Conservation (phyloP, 768 basidiomycete species). For the Mycena rosella region DNA sequence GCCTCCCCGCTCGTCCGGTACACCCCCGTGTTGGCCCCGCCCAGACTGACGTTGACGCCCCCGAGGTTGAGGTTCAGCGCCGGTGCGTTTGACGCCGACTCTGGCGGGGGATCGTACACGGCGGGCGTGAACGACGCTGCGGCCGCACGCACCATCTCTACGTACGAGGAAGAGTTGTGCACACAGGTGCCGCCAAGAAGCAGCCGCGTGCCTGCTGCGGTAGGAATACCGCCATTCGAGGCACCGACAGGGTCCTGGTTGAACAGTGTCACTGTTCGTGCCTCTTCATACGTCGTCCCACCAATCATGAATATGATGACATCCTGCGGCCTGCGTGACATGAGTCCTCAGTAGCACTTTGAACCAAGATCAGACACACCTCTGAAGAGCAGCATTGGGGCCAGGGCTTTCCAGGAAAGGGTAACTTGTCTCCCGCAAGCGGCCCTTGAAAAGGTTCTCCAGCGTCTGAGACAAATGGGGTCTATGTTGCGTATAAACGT, state of each 20-base stretch:
- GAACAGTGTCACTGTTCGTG: slow-evolving; percentile 83
- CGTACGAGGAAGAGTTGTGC: slow-evolving; percentile 93
- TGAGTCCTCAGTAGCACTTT: slow-evolving; percentile 10
- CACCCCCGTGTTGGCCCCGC: slow-evolving; percentile 88
- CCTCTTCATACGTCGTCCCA: slow-evolving; percentile 97
- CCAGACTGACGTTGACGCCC: slow-evolving; percentile 92
- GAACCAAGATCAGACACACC: slow-evolving; percentile 55
- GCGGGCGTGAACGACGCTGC: slow-evolving; percentile 71
- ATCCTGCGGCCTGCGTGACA: slow-evolving; percentile 82
- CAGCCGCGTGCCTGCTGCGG: slow-evolving; percentile 77
- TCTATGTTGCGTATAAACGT: slow-evolving; percentile 97
- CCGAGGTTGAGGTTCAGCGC: slow-evolving; percentile 93
- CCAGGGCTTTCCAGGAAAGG: slow-evolving; percentile 84
- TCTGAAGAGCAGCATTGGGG: slow-evolving; percentile 76
- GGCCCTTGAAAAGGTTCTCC: slow-evolving; percentile 88
- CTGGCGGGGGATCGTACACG: slow-evolving; percentile 82
- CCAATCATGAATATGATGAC: slow-evolving; percentile 98
- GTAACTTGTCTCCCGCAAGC: slow-evolving; percentile 88
- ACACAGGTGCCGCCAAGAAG: slow-evolving; percentile 95
- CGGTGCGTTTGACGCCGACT: slow-evolving; percentile 78
- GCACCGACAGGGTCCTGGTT: slow-evolving; percentile 81
- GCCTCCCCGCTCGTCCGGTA: slow-evolving; percentile 85
- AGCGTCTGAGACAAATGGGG: slow-evolving; percentile 94
- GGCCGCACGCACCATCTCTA: slow-evolving; percentile 85
- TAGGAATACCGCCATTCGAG: slow-evolving; percentile 59